Evolutionary conservation across 2,329 filamentous ascomycete species (phyloP).

Genomic region (Aspergillus fructus): DNA sequence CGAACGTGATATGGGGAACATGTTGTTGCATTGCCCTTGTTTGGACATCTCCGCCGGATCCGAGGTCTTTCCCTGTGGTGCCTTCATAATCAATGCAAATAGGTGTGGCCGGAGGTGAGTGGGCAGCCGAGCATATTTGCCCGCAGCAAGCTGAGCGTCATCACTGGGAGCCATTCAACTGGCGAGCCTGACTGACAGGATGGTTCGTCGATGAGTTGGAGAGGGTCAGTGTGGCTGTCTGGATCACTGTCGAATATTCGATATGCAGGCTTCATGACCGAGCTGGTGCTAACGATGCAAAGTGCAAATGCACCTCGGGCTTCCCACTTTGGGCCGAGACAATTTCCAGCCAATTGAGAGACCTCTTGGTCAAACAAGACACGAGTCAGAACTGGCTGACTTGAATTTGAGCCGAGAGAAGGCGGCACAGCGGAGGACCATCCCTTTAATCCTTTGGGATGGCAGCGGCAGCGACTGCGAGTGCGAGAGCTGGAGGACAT

Average conservation of each 20-base stretch:
- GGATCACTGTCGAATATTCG: background rate
- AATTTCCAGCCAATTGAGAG: background rate
- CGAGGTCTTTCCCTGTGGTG: background rate
- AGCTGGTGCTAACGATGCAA: background rate
- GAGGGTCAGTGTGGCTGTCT: background rate
- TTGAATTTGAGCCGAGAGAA: background rate
- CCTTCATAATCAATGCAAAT: background rate
- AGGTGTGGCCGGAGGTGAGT: background rate
- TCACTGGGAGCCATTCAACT: background rate
- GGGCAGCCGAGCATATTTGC: background rate
- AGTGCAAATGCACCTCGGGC: background rate
- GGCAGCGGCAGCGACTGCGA: too few species aligned
- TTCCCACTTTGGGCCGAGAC: background rate
- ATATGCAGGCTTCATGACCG: background rate
- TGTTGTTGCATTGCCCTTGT: background rate
- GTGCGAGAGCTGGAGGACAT: background rate
- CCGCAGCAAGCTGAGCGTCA: too few species aligned
- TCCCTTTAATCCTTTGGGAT: too few species aligned
- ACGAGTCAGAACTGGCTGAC: background rate
- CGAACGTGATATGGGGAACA: background rate
- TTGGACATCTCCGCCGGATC: background rate
- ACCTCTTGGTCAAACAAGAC: background rate
- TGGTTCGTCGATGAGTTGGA: background rate
- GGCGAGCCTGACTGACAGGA: background rate
- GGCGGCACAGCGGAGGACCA: background rate